Percentiles rank a stretch among this genome's conserved stretches.
phyloP scores from a whole-genome alignment of 1,284 basidiomycete species.

The Cronartium quercuum region DNA sequence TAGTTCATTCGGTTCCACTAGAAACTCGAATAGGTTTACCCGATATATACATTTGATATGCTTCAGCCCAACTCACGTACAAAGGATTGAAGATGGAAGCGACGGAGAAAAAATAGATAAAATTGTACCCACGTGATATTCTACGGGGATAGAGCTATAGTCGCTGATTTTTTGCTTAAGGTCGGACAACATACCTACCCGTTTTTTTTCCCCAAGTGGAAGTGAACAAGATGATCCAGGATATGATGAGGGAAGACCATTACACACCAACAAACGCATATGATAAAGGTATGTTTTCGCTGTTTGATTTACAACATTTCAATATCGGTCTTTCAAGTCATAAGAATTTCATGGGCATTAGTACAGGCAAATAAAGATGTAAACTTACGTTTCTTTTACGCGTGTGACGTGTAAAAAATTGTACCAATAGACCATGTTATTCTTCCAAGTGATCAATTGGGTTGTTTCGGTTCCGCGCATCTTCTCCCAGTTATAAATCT shows the following conservation, averaged over 20 bases:
- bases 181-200: neutral
- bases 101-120: neutral
- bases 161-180: neutral
- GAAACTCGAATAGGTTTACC: neutral
- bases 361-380: neutral
- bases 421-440: neutral
- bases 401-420: neutral
- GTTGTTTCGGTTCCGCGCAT: neutral
- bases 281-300: neutral
- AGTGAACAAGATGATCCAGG: too few species aligned
- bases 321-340: too few species aligned
- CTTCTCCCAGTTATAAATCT: neutral
- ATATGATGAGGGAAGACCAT: too few species aligned
- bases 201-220: too few species aligned
- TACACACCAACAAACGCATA: neutral
- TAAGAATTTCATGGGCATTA: too few species aligned
- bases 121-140: neutral
- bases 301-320: too few species aligned
- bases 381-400: neutral
- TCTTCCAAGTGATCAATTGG: neutral
- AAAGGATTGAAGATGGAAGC: neutral
- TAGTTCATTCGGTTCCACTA: neutral
- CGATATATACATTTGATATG: too few species aligned
- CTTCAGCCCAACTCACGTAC: too few species aligned
- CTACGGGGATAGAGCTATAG: neutral